These are phyloP conservation scores for Rhodotorula paludigena DNA, from an alignment of 768 basidiomycete genomes.

Conservation along the genomic window DNA sequence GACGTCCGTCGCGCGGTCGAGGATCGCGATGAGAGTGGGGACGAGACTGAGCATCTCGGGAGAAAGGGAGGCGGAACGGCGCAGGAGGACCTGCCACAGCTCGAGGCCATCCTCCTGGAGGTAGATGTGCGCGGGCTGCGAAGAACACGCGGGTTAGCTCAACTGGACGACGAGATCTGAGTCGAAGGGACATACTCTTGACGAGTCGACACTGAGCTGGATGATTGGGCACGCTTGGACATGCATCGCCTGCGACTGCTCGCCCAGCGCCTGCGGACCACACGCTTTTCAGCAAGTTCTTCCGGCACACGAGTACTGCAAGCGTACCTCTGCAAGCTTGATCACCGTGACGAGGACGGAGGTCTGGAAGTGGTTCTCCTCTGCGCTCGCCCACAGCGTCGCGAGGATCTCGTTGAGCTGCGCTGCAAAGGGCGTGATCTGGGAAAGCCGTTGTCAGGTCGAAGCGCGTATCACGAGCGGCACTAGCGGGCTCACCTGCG, in stretches of 20 bases:
- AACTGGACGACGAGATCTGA: too few relatives aligned
- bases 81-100: slow-evolving; percentile 57
- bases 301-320: not conserved
- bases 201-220: slow-evolving; percentile 59
- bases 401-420: slow-evolving; percentile 64
- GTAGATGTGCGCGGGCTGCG: slow-evolving; percentile 32
- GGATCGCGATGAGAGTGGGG: slow-evolving; percentile 56
- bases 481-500: slow-evolving; percentile 44
- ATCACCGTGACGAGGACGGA: slow-evolving; percentile 66
- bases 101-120: slow-evolving; percentile 73
- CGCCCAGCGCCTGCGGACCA: slow-evolving; percentile 59
- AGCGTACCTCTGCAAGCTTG: slow-evolving; percentile 62
- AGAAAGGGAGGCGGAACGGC: slow-evolving; percentile 50
- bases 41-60: slow-evolving; percentile 59
- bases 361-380: slow-evolving; percentile 42
- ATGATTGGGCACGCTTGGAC: slow-evolving; percentile 62
- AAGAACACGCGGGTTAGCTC: not conserved
- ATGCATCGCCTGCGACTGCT: slow-evolving; percentile 57
- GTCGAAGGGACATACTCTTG: slow-evolving; percentile 49
- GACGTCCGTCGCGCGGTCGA: slow-evolving; percentile 67
- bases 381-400: slow-evolving; percentile 59
- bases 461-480: not conserved
- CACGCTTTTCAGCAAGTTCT: not conserved
- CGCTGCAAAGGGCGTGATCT: slow-evolving; percentile 66
- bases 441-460: not conserved